Percentiles rank a stretch among this genome's conserved stretches.
phyloP scores from a whole-genome alignment of 768 basidiomycete genomes.

The Boletus bicolor region DNA sequence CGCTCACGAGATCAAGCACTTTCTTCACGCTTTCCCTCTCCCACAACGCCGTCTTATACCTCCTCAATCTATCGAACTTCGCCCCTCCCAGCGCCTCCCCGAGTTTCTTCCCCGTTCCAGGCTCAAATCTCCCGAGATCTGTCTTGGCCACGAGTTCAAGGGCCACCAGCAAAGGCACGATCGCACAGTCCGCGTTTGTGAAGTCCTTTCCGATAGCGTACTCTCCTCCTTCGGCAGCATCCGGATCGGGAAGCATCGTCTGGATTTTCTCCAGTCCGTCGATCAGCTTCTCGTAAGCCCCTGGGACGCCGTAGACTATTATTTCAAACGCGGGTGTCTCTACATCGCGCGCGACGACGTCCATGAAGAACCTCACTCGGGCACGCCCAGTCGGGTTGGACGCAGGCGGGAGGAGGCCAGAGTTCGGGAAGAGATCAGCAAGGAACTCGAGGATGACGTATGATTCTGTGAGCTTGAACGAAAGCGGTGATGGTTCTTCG shows the following conservation, averaged over 20 bases:
- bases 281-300: background rate
- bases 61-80: conserved; percentile 46
- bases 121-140: conserved; percentile 47
- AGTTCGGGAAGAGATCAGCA: conserved; percentile 52
- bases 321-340: conserved; percentile 33
- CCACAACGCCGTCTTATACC: conserved; percentile 47
- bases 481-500: conserved; percentile 54
- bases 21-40: conserved; percentile 33
- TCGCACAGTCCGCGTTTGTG: conserved; percentile 58
- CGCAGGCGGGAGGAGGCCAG: conserved; percentile 42
- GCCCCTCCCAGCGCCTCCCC: conserved; percentile 38
- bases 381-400: conserved; percentile 53
- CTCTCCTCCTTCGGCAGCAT: conserved; percentile 38
- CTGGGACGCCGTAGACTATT: conserved; percentile 15
- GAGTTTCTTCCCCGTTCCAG: conserved; percentile 43
- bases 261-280: conserved; percentile 9
- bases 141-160: conserved; percentile 41
- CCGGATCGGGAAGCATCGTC: conserved; percentile 33
- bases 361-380: conserved; percentile 58
- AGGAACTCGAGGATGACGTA: conserved; percentile 62
- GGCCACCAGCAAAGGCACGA: conserved; percentile 54
- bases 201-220: conserved; percentile 39
- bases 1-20: conserved; percentile 9
- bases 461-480: conserved; percentile 61
- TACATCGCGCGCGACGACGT: conserved; percentile 46